Base-by-base conservation (phyloP, 2,329 filamentous ascomycete species). In the Ophiobolus disseminans region DNA sequence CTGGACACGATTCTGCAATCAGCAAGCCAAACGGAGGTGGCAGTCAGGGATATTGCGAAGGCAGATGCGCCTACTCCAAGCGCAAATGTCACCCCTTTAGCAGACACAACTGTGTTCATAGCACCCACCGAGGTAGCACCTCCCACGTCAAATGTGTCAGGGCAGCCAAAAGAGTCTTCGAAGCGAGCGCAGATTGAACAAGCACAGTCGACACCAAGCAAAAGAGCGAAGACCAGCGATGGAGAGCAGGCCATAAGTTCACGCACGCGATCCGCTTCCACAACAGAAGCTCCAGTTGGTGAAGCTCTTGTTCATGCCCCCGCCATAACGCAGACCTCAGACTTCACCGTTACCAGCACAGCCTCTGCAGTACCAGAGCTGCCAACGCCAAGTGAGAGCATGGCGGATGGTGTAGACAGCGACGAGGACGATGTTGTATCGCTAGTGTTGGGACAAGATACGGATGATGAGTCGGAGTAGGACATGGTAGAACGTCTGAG, bases 381-480 rank as follows among this genome's bases (percentile, higher is more conserved):
- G 1, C 59, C 62, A 22, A 42, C 45, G 25, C 53, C 60, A 44
- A 39, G 45, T 40, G 48, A 62, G 42, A 54, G 23, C 26, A 45
- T 11, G 13, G 39, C 19, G 8, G 54, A 37, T 25, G 59, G 53
- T 16, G 57, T 45, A 9, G 62, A 63, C 23, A 65, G 62, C 20
- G 67, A 69, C 20, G 65, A 68, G 17, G 67, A 67, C 21, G 63
- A 70, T 48, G 62, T 66, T 37, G 63, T 70, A 22, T 58, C 63
- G 9, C 45, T 73, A 5, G 67, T 70, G 1, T 52, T 73, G 22
- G 70, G 69, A 2, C 68, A 68, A 39, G 70, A 73, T 25, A 70
- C 64, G 1, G 70, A 72, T 38, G 66, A 71, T 2, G 70, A 73
- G 6, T 70, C 67, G 1, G 67, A 71, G 10, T 65, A 50, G 20